Base-by-base conservation (phyloP, 1,284 basidiomycete species). In the Agaricales sp. region DNA sequence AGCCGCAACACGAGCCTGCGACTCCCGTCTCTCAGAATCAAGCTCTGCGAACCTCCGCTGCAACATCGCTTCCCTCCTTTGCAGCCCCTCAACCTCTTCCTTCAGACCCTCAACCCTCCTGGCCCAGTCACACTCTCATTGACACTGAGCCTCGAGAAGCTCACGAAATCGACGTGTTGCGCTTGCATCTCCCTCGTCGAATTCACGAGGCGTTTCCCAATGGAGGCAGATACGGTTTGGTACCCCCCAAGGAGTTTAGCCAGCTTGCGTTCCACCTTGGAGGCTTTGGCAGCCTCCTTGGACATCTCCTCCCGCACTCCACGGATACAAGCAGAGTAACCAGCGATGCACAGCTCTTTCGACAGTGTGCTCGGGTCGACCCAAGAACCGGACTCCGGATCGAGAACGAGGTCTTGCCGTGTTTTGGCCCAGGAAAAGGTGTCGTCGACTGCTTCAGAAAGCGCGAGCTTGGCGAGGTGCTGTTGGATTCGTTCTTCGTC, bases 261-360 rank as follows among this genome's bases (percentile, higher is more conserved):
- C 16, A 99, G 78, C 65, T 92, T 94, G 78, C 95, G 97, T 71
- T 99, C 96, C 3, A 77, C 65, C 69, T 98, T 99, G 38, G 78
- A 67, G 0, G 89, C 86, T 59, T 86, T 88, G 45, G 73, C 76
- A 0, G 91, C 90, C 59, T 91, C 87, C 58, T 78, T 80, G n/a
- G 80, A 68, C 83, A 99, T 92, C 43, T 69, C 66, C n/a, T 82
- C 81, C 20, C 84, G 78, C 50, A 74, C 74, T 39, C 79, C 69
- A 11, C 78, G 73, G 48, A 98, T 70, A 45, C 85, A 67, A 4
- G 72, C 61, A 0, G 69, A 62, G 58, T 87, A 85, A 0, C 90
- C 91, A 1, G 74, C 73, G 24, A 82, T 67, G 4, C 86, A 78
- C 43, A 78, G 73, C 25, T 79, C 75, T 1, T 67, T 57, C 1